Percentiles rank a stretch among this genome's conserved stretches.
These are phyloP conservation scores for Umbelopsis vinacea DNA, from an alignment of 192 early-diverging fungal genomes.

Conservation along the genomic window DNA sequence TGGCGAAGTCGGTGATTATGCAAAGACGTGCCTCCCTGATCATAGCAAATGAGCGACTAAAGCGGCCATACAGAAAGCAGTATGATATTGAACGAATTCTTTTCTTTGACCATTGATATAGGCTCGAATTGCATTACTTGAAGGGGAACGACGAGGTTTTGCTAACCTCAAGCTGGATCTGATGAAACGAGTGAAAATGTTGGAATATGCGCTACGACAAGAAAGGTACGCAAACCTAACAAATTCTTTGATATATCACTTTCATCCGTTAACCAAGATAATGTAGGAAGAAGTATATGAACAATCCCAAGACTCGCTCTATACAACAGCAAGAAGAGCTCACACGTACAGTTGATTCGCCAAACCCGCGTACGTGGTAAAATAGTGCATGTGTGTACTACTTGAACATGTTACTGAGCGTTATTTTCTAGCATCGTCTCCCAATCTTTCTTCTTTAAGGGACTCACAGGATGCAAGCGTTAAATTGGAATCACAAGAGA, in stretches of 20 bases:
- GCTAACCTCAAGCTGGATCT: conserved; percentile 78
- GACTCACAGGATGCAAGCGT: neutral
- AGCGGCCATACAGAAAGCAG: neutral
- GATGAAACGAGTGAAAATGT: conserved; percentile 81
- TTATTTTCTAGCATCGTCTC: neutral
- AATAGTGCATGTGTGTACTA: neutral
- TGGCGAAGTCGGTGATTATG: too few relatives aligned
- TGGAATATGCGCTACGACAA: conserved; percentile 77
- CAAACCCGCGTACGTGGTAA: conserved; percentile 31
- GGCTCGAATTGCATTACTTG: conserved; percentile 76
- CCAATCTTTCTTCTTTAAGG: neutral
- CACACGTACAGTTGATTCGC: conserved; percentile 26
- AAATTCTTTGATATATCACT: neutral
- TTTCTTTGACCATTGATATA: conserved; percentile 35
- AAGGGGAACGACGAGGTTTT: conserved; percentile 76
- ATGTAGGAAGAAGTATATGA: conserved; percentile 19
- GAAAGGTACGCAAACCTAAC: conserved; percentile 62
- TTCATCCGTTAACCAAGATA: neutral
- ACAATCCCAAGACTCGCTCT: conserved; percentile 1
- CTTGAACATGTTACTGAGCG: neutral
- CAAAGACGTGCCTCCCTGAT: too few relatives aligned
- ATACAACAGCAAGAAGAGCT: conserved; percentile 12
- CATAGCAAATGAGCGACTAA: too few relatives aligned
- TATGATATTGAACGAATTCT: neutral
- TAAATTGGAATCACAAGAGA: neutral